A percentile compares a stretch with the other conserved stretches of the same genome.
These are phyloP conservation scores for Tolypocladium pustulatum DNA, from an alignment of 2,329 filamentous ascomycete species.

Conservation along the genomic window DNA sequence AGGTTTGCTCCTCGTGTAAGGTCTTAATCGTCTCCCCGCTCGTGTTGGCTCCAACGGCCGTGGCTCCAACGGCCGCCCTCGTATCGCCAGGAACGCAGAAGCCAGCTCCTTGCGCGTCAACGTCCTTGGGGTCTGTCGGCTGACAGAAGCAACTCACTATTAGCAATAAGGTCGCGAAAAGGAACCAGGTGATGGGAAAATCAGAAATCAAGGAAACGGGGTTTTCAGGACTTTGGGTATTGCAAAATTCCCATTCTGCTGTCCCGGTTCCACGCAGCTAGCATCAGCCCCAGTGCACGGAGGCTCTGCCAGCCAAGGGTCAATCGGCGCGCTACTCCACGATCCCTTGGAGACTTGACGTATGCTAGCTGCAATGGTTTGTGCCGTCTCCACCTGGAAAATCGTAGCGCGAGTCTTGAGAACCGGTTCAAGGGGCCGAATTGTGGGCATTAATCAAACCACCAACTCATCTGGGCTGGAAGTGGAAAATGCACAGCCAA, in stretches of 20 bases:
- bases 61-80: background rate
- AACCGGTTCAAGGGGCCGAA: background rate
- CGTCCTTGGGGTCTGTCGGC: background rate
- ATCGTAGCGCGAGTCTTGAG: background rate
- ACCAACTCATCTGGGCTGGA: background rate
- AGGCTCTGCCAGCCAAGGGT: background rate
- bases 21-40: background rate
- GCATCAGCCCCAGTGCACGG: background rate
- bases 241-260: background rate
- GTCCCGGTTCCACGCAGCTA: background rate
- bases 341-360: conserved; percentile 3
- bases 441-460: conserved; percentile 6
- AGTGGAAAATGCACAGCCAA: background rate
- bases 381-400: background rate
- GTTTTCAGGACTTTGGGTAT: background rate
- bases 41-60: background rate
- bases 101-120: background rate
- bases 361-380: conserved; percentile 1
- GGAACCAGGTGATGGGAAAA: background rate
- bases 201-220: background rate
- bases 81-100: background rate
- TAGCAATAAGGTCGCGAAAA: background rate
- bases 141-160: background rate
- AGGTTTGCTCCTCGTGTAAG: background rate
- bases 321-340: background rate